These are phyloP conservation scores for Stagonosporopsis rhizophila DNA, from an alignment of 2,329 filamentous ascomycete genomes.

Conservation along the genomic window DNA sequence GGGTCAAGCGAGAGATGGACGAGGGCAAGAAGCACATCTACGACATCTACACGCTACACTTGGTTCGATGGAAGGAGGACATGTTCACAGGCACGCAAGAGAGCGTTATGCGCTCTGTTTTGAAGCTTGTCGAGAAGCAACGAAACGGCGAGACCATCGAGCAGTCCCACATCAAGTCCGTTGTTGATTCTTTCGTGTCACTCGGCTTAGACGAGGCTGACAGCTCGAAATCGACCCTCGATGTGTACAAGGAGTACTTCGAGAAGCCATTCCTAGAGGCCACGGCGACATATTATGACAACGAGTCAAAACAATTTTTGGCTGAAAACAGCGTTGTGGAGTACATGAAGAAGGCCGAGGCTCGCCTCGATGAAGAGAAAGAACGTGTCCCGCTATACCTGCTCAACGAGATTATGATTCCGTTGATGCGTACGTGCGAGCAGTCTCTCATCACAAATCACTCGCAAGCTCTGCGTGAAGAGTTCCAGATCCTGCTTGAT, in stretches of 20 bases:
- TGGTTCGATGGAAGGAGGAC: constrained; percentile 93
- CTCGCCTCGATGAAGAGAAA: constrained; percentile 88
- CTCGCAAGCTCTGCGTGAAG: constrained; percentile 83
- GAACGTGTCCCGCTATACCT: constrained; percentile 91
- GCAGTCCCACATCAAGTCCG: constrained; percentile 93
- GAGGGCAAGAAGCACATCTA: constrained; percentile 98
- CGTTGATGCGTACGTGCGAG: constrained; percentile 87
- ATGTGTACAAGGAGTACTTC: constrained; percentile 92
- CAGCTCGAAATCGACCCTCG: constrained; percentile 89
- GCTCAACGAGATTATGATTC: constrained; percentile 84
- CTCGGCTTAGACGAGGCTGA: constrained; percentile 93
- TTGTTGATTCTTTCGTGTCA: constrained; percentile 94
- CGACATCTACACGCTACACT: constrained; percentile 95
- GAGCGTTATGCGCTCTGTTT: constrained; percentile 93
- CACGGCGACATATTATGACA: constrained; percentile 84
- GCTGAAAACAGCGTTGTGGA: constrained; percentile 97
- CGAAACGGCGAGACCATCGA: constrained; percentile 97
- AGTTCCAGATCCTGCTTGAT: constrained; percentile 93
- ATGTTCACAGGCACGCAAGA: constrained; percentile 83
- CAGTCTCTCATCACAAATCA: constrained; percentile 89
- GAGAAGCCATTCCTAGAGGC: constrained; percentile 89
- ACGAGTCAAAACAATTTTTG: constrained; percentile 92
- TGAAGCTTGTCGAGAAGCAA: constrained; percentile 96
- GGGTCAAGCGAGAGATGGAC: constrained; percentile 98
- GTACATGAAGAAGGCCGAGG: constrained; percentile 99